Base-by-base conservation (phyloP, 2,329 filamentous ascomycete genomes). In the Penicillium brevicompactum region DNA sequence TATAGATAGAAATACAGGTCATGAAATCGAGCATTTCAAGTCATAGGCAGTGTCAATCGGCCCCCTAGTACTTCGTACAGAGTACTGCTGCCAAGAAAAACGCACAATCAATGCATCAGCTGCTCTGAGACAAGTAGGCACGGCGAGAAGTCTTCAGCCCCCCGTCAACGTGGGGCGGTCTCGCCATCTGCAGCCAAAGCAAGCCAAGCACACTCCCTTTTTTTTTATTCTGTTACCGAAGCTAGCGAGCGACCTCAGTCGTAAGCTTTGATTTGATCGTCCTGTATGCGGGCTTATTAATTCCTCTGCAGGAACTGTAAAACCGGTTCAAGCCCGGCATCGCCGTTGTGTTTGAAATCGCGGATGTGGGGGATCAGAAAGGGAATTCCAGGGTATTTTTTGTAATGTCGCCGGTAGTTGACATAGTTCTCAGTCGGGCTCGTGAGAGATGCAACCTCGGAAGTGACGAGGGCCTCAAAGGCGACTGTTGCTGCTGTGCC, bases 341-440 rank as follows among this genome's bases (percentile, higher is more conserved):
- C 62, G 14, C 71, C 71, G 14, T 62, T 54, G 45, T 67, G 60
- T 37, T 66, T 65, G 46, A 65, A 70, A 30, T 76, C 73, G 14
- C 63, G 61, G 47, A 74, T 53, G 61, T 77, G 74, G 2, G 74
- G 73, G 5, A 70, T 40, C 3, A 77, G 64, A 53, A 75, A 76
- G 1, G 74, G 74, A 21, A 76, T 67, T 4, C 74, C 74, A 0
- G 72, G 73, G 6, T 61, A 57, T 11, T 59, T 52, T 22, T 59
- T 49, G 61, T 72, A 74, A 16, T 67, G 62, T 30, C 70, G 64
- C 31, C 72, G 71, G 55, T 77, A 76, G 24, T 62, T 52, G 7
- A 63, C 59, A 42, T 71, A 75, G 47, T 77, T 76, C 8, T 72
- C 57, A 22, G 56, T 51, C 0, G 74, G 61, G 46, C 69, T 61